Conservation (phyloP, 2,329 filamentous ascomycete genomes). For the Epichloe uncinata region DNA sequence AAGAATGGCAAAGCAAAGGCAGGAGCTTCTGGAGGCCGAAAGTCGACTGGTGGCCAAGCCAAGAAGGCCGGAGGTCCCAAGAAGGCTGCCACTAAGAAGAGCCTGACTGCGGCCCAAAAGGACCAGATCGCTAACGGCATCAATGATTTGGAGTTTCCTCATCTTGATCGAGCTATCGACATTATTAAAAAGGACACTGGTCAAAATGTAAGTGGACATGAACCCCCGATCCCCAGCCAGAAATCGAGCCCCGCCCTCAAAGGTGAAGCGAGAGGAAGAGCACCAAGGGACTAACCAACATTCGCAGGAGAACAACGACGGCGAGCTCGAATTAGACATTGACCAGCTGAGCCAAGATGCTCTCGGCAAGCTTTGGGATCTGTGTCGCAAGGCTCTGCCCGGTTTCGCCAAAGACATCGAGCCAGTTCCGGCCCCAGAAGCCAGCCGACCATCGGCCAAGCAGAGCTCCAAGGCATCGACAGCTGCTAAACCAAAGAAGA, state of each 20-base stretch:
- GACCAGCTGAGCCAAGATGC: constrained; percentile 44
- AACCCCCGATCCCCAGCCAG: not conserved
- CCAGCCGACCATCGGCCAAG: constrained; percentile 17
- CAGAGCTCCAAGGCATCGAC: constrained; percentile 8
- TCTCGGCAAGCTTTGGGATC: constrained; percentile 36
- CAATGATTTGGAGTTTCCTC: constrained; percentile 62
- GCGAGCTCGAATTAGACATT: constrained; percentile 47
- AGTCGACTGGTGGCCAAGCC: constrained; percentile 23
- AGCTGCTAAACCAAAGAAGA: constrained; percentile 48
- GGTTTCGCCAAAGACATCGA: constrained; percentile 24
- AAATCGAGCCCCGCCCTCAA: no score
- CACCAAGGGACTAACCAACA: not conserved
- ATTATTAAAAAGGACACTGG: constrained; percentile 82
- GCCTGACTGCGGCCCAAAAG: constrained; percentile 69
- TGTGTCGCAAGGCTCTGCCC: constrained; percentile 30
- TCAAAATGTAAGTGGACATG: constrained; percentile 47
- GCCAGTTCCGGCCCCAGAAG: constrained; percentile 18
- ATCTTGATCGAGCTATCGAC: constrained; percentile 67
- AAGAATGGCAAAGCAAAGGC: constrained; percentile 43
- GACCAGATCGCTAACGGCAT: constrained; percentile 82
- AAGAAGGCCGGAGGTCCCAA: constrained; percentile 28
- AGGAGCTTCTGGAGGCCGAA: constrained; percentile 26
- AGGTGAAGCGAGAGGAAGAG: not conserved
- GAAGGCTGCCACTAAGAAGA: constrained; percentile 31
- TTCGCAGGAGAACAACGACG: constrained; percentile 41